These are phyloP conservation scores for Chrysanthemum seticuspe DNA, from an alignment of 129 eudicot genomes.

Conservation along the genomic window DNA sequence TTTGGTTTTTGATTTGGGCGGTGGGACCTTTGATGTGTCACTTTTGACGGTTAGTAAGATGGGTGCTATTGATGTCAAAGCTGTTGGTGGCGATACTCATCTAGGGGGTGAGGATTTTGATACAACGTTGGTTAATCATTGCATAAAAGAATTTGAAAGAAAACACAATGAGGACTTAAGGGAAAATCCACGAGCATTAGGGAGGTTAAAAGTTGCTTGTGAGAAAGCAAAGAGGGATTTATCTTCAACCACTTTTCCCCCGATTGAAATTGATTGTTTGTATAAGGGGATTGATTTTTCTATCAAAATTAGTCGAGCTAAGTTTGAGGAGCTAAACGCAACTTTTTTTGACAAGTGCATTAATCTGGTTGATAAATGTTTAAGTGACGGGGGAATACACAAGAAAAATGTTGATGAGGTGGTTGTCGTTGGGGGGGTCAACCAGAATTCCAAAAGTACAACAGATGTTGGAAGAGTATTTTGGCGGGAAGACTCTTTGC, in stretches of 20 bases:
- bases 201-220: not conserved
- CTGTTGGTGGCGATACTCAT: not conserved
- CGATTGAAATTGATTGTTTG: not conserved
- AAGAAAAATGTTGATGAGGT: not conserved
- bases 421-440: not conserved
- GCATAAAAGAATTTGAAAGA: not conserved
- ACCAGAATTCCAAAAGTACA: not conserved
- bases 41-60: not conserved
- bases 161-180: not conserved
- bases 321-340: not conserved
- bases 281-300: not conserved
- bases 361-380: not conserved
- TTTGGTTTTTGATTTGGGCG: not conserved
- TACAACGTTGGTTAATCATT: not conserved
- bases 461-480: not conserved
- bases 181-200: not conserved
- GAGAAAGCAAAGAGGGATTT: not conserved
- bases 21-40: not conserved
- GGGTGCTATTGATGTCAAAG: not conserved
- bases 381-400: not conserved
- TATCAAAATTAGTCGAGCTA: not conserved
- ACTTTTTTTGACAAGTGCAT: not conserved
- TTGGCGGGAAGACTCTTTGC: not conserved
- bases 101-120: not conserved
- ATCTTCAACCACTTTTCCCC: not conserved